These are phyloP conservation scores for Bromus sterilis DNA, from an alignment of 176 grass and related monocot species.

Conservation along the genomic window DNA sequence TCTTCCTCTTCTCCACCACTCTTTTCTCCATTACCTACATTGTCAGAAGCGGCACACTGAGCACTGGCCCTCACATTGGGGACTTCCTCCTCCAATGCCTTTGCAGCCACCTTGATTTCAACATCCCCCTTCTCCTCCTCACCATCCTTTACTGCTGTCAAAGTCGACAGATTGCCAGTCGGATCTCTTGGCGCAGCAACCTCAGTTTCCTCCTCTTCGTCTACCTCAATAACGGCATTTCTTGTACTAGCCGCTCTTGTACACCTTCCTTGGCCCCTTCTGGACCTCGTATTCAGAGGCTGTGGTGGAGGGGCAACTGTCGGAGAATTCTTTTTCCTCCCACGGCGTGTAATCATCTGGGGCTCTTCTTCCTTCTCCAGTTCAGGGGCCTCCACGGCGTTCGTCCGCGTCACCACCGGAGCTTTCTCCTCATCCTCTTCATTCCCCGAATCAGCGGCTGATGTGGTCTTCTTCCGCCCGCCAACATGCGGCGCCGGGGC, in stretches of 20 bases:
- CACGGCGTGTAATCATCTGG: not conserved
- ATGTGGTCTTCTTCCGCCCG: not conserved
- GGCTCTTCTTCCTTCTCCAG: not conserved
- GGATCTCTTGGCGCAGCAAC: not conserved
- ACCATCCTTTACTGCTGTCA: not conserved
- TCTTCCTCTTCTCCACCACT: slow-evolving; percentile 15
- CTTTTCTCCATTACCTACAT: slow-evolving; percentile 1
- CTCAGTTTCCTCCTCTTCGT: not conserved
- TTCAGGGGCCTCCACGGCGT: not conserved
- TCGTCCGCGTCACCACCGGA: not conserved
- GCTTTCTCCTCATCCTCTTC: not conserved
- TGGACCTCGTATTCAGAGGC: slow-evolving; percentile 2
- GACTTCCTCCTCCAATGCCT: slow-evolving; percentile 13
- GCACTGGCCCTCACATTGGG: not conserved
- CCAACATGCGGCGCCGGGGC: not conserved
- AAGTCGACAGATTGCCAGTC: not conserved
- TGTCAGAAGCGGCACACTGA: slow-evolving; percentile 1
- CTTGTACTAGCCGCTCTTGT: not conserved
- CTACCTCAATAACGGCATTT: not conserved
- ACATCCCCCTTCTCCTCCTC: not conserved
- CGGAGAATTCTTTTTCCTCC: not conserved
- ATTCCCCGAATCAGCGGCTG: not conserved
- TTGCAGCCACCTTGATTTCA: not conserved
- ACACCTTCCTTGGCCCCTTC: not conserved
- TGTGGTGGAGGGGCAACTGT: not conserved